Conservation (phyloP, 805 yeast species). For the Clavispora carvajalis region DNA sequence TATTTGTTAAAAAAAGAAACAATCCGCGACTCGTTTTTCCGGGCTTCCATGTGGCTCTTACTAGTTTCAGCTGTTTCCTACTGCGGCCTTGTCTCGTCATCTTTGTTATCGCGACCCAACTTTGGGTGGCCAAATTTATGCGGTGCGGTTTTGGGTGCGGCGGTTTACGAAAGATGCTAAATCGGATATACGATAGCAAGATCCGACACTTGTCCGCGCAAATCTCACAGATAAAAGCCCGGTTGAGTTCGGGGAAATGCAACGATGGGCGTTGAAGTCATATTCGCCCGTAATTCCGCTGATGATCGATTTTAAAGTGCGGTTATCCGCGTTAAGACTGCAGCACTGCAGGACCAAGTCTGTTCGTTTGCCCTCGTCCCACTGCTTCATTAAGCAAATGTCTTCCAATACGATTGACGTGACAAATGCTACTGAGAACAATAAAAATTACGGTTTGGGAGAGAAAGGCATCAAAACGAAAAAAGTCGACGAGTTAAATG, state of each 20-base stretch:
- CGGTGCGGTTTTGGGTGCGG: background rate
- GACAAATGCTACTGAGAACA: background rate
- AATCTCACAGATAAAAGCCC: background rate
- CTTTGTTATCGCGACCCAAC: background rate
- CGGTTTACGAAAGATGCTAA: background rate
- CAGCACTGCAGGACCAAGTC: background rate
- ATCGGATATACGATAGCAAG: background rate
- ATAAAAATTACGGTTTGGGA: background rate
- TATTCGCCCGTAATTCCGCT: background rate
- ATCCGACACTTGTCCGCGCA: background rate
- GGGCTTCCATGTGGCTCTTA: no score
- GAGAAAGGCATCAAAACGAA: background rate
- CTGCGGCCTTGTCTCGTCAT: no score
- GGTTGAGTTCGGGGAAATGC: no score
- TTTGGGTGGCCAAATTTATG: background rate
- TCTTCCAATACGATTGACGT: background rate
- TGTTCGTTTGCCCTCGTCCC: background rate
- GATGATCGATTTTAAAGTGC: background rate
- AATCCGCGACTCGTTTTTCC: no score
- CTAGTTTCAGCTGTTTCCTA: no score
- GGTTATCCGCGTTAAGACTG: background rate
- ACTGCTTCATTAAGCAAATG: background rate
- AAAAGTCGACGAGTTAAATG: slow-evolving; percentile 10
- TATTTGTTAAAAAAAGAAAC: no score
- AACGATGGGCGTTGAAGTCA: no score